Percentiles rank a stretch among this genome's conserved stretches.
These are phyloP conservation scores for Trypanosoma boissoni DNA, from an alignment of 208 protist genomes.

Conservation along the genomic window DNA sequence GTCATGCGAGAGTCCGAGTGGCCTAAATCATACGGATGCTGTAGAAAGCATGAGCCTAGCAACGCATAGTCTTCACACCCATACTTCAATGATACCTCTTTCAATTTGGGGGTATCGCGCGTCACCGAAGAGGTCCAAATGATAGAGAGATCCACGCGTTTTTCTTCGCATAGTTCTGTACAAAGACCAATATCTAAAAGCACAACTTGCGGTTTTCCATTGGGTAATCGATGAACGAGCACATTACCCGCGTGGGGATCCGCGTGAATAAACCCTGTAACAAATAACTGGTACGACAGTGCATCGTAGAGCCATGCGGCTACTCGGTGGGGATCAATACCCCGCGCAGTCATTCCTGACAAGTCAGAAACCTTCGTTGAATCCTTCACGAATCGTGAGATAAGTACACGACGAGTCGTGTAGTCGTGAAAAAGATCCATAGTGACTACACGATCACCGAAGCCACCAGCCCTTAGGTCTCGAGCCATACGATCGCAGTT, in stretches of 20 bases:
- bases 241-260: conserved; percentile 95
- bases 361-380: conserved; percentile 79
- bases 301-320: conserved; percentile 77
- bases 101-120: conserved; percentile 55
- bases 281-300: conserved; percentile 93
- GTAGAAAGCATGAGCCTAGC: conserved; percentile 84
- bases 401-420: conserved; percentile 63
- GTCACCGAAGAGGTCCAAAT: conserved; percentile 81
- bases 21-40: conserved; percentile 80
- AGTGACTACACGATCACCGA: conserved; percentile 69
- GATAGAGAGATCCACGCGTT: conserved; percentile 51
- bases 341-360: conserved; percentile 46
- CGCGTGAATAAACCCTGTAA: conserved; percentile 93
- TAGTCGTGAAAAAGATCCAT: conserved; percentile 59
- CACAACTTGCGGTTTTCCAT: conserved; percentile 71
- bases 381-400: conserved; percentile 61
- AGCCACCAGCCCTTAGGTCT: conserved; percentile 71
- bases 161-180: conserved; percentile 62
- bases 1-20: conserved; percentile 29
- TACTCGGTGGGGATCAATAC: conserved; percentile 55
- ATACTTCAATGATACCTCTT: conserved; percentile 47
- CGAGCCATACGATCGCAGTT: conserved; percentile 84
- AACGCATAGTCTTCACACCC: conserved; percentile 70
- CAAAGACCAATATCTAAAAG: conserved; percentile 96
- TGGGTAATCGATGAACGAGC: conserved; percentile 68